A percentile compares a stretch with the other conserved stretches of the same genome.
Evolutionary conservation across 2,329 filamentous ascomycete species (phyloP).

Genomic region (Cyclaneusma minus): DNA sequence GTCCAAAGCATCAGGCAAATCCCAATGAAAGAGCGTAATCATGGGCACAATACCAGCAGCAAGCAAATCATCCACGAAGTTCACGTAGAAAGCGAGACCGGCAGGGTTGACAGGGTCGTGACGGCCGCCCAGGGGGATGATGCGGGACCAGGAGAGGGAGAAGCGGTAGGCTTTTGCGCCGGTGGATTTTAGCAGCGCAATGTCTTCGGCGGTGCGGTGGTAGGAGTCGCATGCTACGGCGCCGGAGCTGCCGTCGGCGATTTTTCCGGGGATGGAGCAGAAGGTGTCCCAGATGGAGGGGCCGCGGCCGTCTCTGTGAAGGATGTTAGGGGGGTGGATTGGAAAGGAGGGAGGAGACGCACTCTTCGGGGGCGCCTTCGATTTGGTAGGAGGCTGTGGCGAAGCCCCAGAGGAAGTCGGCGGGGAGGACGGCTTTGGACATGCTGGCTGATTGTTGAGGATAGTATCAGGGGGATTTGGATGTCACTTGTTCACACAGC

Average conservation of each 20-base stretch:
- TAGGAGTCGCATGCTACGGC: constrained; percentile 77
- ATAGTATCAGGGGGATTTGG: no score
- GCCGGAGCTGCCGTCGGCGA: constrained; percentile 62
- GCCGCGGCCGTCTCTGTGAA: constrained; percentile 65
- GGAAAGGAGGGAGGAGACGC: no score
- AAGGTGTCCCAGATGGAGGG: constrained; percentile 88
- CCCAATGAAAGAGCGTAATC: constrained; percentile 80
- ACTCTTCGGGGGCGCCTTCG: constrained; percentile 58
- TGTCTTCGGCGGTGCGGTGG: constrained; percentile 63
- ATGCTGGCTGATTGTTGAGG: constrained; percentile 22
- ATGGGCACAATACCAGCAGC: constrained; percentile 65
- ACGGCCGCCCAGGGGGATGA: constrained; percentile 74
- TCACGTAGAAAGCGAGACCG: constrained; percentile 63
- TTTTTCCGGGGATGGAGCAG: constrained; percentile 66
- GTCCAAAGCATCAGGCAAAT: constrained; percentile 64
- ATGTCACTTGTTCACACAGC: no score
- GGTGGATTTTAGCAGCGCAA: constrained; percentile 58
- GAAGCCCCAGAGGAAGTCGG: constrained; percentile 66
- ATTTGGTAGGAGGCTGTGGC: constrained; percentile 83
- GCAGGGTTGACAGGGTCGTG: constrained; percentile 67
- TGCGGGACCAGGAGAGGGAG: constrained; percentile 70
- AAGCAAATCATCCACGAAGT: constrained; percentile 63
- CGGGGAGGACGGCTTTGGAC: constrained; percentile 35
- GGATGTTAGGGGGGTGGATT: no score
- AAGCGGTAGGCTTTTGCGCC: constrained; percentile 69